Base-by-base conservation (phyloP, 2,329 filamentous ascomycete genomes). In the Calonectria pseudoturangicola region DNA sequence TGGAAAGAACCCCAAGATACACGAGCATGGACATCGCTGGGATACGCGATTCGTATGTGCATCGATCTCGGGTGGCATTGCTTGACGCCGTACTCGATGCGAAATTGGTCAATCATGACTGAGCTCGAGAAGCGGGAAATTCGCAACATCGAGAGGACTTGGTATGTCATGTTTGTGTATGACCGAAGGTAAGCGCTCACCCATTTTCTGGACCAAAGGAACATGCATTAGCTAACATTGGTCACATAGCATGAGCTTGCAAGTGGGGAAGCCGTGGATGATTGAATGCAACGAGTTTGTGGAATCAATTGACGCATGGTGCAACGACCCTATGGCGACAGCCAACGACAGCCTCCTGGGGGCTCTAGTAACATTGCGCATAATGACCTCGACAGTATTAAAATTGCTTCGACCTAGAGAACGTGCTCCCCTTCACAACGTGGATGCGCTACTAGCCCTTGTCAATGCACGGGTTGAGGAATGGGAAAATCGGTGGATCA, bases 1-100 rank as follows among this genome's bases (percentile, higher is more conserved):
- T 86, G 84, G 84, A 86, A 86, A 74, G 83, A 86, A 48, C 83
- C 84, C 3, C 81, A 83, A 9, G 85, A 86, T 70, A 84, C 81
- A 13, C 79, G 85, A 15, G 82, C 82, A 4, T 86, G 85, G 84
- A 78, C 84, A 21, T 78, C 82, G 1, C 74, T 86, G 10, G 85
- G 85, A 3, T 85, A 85, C 68, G 83, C 82, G 0, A 85, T 86
- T 47, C 78, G 85, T 9, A 83, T 85, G 77, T 82, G 82, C 63
- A 83, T 86, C 74, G 84, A 86, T 47, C 72, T 86, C 21, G 82
- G 83, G 0, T 85, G 83, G 83, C 83, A 85, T 54, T 77, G 79
- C 13, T 48, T 84, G 15, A 72, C 68, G 18, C 73, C 75, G 1
- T 72, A 68, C 25, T 69, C 41, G 4, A 41, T 45, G 9, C 58